phyloP scores from a whole-genome alignment of 208 protist genomes.

The Leptomonas pyrrhocoris region DNA sequence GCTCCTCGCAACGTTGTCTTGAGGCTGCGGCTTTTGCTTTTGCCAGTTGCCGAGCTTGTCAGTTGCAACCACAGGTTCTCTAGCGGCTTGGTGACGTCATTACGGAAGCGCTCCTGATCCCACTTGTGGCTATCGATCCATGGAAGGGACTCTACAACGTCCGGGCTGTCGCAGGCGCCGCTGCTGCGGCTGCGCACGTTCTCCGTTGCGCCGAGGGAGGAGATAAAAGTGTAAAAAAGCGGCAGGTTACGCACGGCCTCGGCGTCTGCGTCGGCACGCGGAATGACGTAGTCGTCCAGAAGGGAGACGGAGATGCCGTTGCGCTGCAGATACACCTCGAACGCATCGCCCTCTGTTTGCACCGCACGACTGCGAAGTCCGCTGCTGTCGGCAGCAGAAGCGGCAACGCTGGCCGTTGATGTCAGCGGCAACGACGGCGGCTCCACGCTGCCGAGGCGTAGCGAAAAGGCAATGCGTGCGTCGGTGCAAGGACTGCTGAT shows the following conservation, averaged over 20 bases:
- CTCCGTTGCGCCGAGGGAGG: constrained; percentile 20
- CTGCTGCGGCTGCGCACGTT: constrained; percentile 10
- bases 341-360: constrained; percentile 20
- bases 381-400: background rate
- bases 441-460: constrained; percentile 26
- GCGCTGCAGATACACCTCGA: constrained; percentile 36
- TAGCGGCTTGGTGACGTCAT: constrained; percentile 19
- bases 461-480: constrained; percentile 22
- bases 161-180: background rate
- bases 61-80: constrained; percentile 33
- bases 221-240: constrained; percentile 16
- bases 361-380: background rate
- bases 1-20: background rate
- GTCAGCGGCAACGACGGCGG: constrained; percentile 11
- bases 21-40: background rate
- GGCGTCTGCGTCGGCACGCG: constrained; percentile 20
- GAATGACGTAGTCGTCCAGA: constrained; percentile 25
- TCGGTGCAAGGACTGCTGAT: background rate
- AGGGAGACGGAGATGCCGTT: constrained; percentile 32
- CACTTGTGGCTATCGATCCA: constrained; percentile 30
- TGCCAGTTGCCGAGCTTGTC: background rate
- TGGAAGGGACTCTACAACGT: constrained; percentile 15
- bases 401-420: background rate
- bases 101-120: constrained; percentile 24
- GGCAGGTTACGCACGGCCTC: constrained; percentile 26